phyloP scores from a whole-genome alignment of 2,329 filamentous ascomycete genomes.

The Metarhizium sp. region DNA sequence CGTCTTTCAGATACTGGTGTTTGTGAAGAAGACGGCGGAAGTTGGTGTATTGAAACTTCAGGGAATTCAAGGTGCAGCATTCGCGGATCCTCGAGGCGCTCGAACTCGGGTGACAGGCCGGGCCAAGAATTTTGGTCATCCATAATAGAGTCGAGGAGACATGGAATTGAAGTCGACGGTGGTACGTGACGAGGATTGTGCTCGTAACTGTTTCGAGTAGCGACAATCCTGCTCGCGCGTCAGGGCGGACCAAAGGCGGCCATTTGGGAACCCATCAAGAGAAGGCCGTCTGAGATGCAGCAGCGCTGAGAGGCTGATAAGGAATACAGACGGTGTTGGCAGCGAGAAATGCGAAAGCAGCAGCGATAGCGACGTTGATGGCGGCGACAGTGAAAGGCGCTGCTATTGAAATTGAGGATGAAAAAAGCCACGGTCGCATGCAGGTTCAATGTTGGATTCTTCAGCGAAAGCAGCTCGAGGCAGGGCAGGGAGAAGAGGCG shows the following conservation, averaged over 20 bases:
- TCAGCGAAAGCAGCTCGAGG: not conserved
- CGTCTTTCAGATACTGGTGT: not conserved
- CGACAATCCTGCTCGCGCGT: not conserved
- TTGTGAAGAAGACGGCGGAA: not conserved
- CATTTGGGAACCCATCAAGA: not conserved
- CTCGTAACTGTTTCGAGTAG: not conserved
- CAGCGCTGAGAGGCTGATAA: not conserved
- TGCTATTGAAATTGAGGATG: not conserved
- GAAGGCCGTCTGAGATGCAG: not conserved
- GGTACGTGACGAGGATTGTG: not conserved
- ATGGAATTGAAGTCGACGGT: not conserved
- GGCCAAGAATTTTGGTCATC: not conserved
- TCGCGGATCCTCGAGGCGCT: not conserved
- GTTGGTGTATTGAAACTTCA: not conserved
- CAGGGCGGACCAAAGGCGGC: not conserved
- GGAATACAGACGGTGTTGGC: not conserved
- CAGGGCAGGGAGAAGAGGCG: not conserved
- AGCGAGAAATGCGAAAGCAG: not conserved
- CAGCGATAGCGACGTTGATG: not conserved
- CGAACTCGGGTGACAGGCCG: not conserved
- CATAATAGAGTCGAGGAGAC: not conserved
- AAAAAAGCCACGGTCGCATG: not conserved
- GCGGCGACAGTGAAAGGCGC: not conserved
- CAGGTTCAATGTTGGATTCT: not conserved
- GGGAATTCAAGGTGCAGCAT: not conserved